Evolutionary conservation across 768 basidiomycete genomes (phyloP).

Genomic region (Termitomyces sp.): DNA sequence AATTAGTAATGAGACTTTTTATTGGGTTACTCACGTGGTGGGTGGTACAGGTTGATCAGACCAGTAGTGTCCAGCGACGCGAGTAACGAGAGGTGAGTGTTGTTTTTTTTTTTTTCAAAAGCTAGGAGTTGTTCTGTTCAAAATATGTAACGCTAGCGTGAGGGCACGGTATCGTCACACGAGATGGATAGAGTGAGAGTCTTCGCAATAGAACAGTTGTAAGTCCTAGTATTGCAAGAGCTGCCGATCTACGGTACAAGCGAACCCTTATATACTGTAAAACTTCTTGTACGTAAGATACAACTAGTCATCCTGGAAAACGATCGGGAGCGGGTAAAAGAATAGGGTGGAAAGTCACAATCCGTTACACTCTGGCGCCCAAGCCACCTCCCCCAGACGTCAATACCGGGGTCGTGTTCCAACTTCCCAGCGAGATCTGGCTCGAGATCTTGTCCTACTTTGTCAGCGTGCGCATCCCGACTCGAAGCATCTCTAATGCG

Average conservation of each 20-base stretch:
- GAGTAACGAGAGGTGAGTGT: too few species aligned
- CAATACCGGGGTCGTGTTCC: constrained; percentile 10
- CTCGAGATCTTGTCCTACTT: constrained; percentile 26
- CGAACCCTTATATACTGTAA: background rate
- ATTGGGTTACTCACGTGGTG: background rate
- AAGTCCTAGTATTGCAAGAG: too few species aligned
- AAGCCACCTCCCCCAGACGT: background rate
- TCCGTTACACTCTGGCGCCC: background rate
- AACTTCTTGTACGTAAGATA: background rate
- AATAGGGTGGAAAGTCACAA: background rate
- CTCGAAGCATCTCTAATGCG: constrained; percentile 2
- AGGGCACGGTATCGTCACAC: too few species aligned
- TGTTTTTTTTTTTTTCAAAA: too few species aligned
- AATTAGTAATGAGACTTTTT: background rate
- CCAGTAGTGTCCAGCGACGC: background rate
- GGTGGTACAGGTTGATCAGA: background rate
- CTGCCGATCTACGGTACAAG: background rate
- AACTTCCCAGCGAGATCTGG: constrained; percentile 24
- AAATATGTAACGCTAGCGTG: too few species aligned
- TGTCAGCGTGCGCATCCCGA: constrained; percentile 16
- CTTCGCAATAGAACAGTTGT: too few species aligned
- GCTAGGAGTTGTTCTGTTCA: too few species aligned
- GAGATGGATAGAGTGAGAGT: too few species aligned
- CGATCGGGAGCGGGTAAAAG: too few species aligned
- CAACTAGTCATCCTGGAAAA: too few species aligned